Percentiles rank a stretch among this genome's conserved stretches.
phyloP scores from a whole-genome alignment of 495 filamentous ascomycete species.

The Penicillium tannophilum region DNA sequence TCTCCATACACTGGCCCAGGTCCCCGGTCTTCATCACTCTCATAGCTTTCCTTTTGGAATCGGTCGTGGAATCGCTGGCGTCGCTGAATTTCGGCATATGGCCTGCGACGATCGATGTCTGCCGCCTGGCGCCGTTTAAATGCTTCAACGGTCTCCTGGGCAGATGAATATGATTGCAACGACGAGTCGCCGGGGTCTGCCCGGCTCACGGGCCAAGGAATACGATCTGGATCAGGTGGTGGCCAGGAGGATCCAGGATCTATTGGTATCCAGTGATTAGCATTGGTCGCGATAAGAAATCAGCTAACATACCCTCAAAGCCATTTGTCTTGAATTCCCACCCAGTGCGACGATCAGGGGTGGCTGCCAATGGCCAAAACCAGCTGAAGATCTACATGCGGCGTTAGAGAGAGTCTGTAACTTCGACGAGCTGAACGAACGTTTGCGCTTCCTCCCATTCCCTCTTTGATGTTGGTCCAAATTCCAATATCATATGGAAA shows the following conservation, averaged over 20 bases:
- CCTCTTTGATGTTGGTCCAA: conserved; percentile 72
- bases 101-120: conserved; percentile 49
- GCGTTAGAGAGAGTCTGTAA: conserved; percentile 6
- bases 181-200: conserved; percentile 25
- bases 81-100: conserved; percentile 36
- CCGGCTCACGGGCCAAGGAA: conserved; percentile 49
- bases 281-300: background rate
- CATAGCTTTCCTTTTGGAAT: conserved; percentile 36
- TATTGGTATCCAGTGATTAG: conserved; percentile 17
- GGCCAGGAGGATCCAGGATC: conserved; percentile 71
- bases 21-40: conserved; percentile 38
- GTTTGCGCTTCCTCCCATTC: conserved; percentile 67
- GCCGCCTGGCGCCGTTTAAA: conserved; percentile 59
- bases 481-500: conserved; percentile 94
- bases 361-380: conserved; percentile 65
- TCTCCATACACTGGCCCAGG: conserved; percentile 26
- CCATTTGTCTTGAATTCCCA: conserved; percentile 80
- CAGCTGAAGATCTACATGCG: conserved; percentile 51
- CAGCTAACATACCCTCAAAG: conserved; percentile 66
- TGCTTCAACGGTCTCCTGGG: conserved; percentile 53
- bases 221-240: conserved; percentile 85
- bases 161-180: conserved; percentile 37
- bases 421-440: conserved; percentile 24
- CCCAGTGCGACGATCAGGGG: conserved; percentile 56
- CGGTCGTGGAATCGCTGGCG: conserved; percentile 56